A percentile compares a stretch with the other conserved stretches of the same genome.
phyloP scores from a whole-genome alignment of 441 rosid genomes.

The Adansonia madagascariensis region DNA sequence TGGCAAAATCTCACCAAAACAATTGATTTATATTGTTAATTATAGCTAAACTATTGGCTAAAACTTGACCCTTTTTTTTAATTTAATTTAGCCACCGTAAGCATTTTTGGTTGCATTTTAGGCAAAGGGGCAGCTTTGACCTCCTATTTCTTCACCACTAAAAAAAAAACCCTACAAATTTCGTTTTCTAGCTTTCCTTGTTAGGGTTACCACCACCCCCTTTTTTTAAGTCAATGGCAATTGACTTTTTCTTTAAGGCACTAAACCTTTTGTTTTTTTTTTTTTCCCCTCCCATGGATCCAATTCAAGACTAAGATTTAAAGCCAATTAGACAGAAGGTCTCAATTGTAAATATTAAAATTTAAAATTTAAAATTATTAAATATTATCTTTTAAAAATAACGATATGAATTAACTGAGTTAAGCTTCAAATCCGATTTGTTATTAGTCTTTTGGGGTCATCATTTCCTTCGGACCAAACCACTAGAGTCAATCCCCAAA shows the following conservation, averaged over 20 bases:
- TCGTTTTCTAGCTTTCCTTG: constrained; percentile 8
- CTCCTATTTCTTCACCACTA: neutral
- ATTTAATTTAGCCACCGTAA: neutral
- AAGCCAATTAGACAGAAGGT: neutral
- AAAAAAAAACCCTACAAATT: neutral
- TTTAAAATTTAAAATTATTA: too few species aligned
- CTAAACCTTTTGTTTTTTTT: neutral
- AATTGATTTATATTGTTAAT: constrained; percentile 4
- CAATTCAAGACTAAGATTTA: neutral
- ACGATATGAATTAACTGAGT: too few species aligned
- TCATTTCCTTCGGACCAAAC: constrained; percentile 8
- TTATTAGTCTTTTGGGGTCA: neutral
- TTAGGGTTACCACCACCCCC: neutral
- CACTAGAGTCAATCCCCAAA: neutral
- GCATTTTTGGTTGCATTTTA: neutral
- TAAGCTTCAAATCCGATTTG: too few species aligned
- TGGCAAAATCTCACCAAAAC: constrained; percentile 25
- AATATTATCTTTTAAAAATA: too few species aligned
- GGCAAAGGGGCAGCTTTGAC: constrained; percentile 16
- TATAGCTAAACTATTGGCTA: neutral
- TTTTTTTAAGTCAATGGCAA: neutral
- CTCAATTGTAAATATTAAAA: too few species aligned
- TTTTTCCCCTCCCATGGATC: neutral
- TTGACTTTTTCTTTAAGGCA: constrained; percentile 24
- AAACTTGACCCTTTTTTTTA: constrained; percentile 1